Base-by-base conservation (phyloP, 208 protist species). In the Strigomonas culicis region DNA sequence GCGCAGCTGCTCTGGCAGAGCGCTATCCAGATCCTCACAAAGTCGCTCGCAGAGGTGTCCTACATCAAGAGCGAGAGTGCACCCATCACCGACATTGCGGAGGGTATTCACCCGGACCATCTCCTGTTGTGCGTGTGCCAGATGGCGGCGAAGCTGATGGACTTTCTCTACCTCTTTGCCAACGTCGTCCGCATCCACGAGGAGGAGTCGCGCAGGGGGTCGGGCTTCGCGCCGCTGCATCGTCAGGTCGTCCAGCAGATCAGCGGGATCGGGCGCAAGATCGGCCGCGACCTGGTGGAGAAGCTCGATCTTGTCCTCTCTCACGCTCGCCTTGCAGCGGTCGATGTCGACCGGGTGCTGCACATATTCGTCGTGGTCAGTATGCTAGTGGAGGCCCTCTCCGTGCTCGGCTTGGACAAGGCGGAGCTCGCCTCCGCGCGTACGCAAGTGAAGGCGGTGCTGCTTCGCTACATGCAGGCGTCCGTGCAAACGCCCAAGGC, bases 281-380 rank as follows among this genome's bases (percentile, higher is more conserved):
- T 92, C 43, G 85, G 77, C 30, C 61, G 71, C 36, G 88, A 95
- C 59, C 59, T 95, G 17, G 65, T 87, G 8, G 78, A 92, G 67
- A 95, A 95, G 66, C 46, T 95, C 27, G 75, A 68, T 0, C 68
- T 84, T 39, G 69, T 77, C 21, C 68, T 95, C 25, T 59, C 75
- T 8, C 72, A 72, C 62, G 66, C 70, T 27, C 73, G 66, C 0
- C 70, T 90, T 22, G 30, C 65, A 34, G 58, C 56, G 11, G 63
- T 90, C 34, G 84, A 90, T 63, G 44, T 86, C 13, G 86, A 90
- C 60, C 81, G 67, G 27, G 81, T 86, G 46, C 66, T 95, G 70
- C 89, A 95, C 59, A 56, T 90, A 21, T 93, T 93, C 56, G 79
- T 88, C 34, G 75, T 93, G 19, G 58, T 85, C n/a, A 78, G 82